Evolutionary conservation across 176 grass and related monocot species (phyloP).

Genomic region (Bolboschoenus planiculmis): DNA sequence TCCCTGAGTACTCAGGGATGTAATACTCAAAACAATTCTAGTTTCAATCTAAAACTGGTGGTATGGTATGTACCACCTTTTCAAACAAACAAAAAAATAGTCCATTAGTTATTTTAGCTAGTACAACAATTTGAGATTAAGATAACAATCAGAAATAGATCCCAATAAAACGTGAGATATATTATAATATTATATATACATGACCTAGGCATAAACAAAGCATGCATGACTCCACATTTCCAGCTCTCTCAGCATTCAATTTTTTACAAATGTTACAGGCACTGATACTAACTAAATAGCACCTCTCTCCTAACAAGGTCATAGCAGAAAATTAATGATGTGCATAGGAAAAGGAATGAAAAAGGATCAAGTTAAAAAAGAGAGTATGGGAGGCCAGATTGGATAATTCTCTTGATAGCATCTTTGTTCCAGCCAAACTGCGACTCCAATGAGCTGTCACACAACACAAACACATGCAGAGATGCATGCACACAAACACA

Average conservation of each 20-base stretch:
- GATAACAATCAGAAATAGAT: neutral
- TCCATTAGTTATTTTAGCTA: neutral
- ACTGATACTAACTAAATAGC: neutral
- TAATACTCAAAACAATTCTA: too few relatives aligned
- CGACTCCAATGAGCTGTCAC: constrained; percentile 70
- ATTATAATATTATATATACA: too few relatives aligned
- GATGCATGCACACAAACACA: neutral
- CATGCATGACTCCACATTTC: neutral
- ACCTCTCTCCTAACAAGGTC: neutral
- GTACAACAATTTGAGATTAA: neutral
- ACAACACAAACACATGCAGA: neutral
- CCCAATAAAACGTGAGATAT: neutral
- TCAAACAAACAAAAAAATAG: too few relatives aligned
- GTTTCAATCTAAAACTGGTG: too few relatives aligned
- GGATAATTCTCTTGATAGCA: constrained; percentile 47
- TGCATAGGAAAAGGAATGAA: neutral
- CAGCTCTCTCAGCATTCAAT: neutral
- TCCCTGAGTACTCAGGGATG: too few relatives aligned
- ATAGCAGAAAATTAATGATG: neutral
- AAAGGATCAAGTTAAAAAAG: constrained; percentile 28
- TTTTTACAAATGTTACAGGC: neutral
- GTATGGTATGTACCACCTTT: too few relatives aligned
- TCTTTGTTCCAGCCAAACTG: constrained; percentile 62
- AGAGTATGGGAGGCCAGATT: constrained; percentile 55
- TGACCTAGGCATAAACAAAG: neutral